Evolutionary conservation across 1,284 basidiomycete species (phyloP), one percentile per base, ranked within the genome.

Genomic region (Athelia sp.): DNA sequence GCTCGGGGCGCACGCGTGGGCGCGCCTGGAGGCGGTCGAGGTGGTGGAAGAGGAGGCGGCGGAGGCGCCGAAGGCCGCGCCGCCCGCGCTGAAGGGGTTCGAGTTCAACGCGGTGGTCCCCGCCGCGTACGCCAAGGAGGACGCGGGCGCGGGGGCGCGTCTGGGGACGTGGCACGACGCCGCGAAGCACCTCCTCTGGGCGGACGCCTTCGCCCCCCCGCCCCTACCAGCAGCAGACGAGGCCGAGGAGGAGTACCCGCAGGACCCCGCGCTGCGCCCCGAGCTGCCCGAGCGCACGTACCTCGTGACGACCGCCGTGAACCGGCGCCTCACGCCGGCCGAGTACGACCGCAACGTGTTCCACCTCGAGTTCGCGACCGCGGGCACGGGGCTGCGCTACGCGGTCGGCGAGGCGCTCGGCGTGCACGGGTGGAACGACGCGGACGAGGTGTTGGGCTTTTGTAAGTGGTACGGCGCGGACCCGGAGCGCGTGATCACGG

Each of bases 281-380:
- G 93, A 97, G 62, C 65, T 90, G 34, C 73, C 87, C 14, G 97
- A 98, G 56, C 85, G 90, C 63, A 98, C 93, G 29, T 98, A 82
- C 81, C 83, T 98, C 54, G 86, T 98, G 53, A 94, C 88, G 17
- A 95, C 95, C 63, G 83, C 87, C 6, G 95, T 98, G 68, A 98
- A 98, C 74, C 84, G 87, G 47, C 90, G 96, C 29, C 82, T 99
- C 48, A 99, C 96, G 1, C 97, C 97, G 32, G 68, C 81, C 58
- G 92, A 96, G 56, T 99, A 99, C 70, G 92, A 98, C 71, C 90
- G 97, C 56, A 98, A 99, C 69, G 93, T 99, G 51, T 99, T 99
- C 80, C 96, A 99, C 72, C 82, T 99, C 65, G 96, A 98, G 75
- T 93, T 99, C 66, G 85, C 94, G 67, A 94, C 93, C 10, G 73